Percentiles rank a stretch among this genome's conserved stretches.
phyloP scores from a whole-genome alignment of 2,329 filamentous ascomycete genomes.

The Ilyonectria robusta region DNA sequence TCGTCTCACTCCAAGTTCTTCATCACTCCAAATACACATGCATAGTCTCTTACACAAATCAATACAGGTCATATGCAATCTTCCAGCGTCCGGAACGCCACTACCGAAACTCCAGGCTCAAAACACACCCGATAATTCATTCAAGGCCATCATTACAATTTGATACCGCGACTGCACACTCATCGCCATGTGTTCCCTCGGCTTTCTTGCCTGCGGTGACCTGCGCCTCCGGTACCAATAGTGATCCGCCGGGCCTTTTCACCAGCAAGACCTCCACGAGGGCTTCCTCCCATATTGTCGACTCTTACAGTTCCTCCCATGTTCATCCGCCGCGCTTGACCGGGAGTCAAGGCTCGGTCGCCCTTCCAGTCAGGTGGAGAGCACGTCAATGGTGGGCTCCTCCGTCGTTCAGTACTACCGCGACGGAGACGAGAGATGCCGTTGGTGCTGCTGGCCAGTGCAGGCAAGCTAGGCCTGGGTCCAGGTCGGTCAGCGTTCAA shows the following conservation, averaged over 20 bases:
- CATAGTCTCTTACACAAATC: constrained; percentile 21
- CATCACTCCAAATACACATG: background rate
- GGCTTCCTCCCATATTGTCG: constrained; percentile 47
- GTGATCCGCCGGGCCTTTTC: constrained; percentile 55
- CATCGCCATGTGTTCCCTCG: constrained; percentile 50
- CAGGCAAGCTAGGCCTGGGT: constrained; percentile 56
- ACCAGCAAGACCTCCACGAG: constrained; percentile 41
- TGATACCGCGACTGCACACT: constrained; percentile 12
- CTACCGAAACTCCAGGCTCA: constrained; percentile 36
- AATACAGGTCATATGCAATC: constrained; percentile 22
- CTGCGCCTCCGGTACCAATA: constrained; percentile 51
- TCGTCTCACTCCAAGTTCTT: too few species aligned
- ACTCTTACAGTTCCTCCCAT: constrained; percentile 59
- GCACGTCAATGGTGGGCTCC: constrained; percentile 68
- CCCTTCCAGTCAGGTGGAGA: constrained; percentile 60
- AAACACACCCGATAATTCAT: constrained; percentile 39
- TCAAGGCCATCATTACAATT: constrained; percentile 40
- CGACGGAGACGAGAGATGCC: constrained; percentile 69
- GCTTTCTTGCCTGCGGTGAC: constrained; percentile 51
- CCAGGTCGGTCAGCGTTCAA: constrained; percentile 47
- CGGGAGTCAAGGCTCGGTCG: constrained; percentile 63
- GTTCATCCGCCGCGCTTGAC: constrained; percentile 72
- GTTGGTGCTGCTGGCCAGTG: constrained; percentile 65
- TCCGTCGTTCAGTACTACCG: constrained; percentile 64
- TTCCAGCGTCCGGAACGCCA: constrained; percentile 15